Conservation (phyloP, 768 basidiomycete species). For the Xerocomus spinulosus region DNA sequence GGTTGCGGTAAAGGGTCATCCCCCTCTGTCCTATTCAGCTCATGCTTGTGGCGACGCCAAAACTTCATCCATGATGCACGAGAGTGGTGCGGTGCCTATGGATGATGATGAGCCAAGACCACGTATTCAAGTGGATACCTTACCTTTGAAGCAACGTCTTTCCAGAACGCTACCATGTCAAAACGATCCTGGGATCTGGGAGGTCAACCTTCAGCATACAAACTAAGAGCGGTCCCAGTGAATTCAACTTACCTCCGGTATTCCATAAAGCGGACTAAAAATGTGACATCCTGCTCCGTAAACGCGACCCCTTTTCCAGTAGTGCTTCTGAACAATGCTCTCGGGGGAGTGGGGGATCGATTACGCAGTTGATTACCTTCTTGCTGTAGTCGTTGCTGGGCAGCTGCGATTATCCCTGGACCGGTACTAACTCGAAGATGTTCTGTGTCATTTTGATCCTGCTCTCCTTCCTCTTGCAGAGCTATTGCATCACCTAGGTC, state of each 20-base stretch:
- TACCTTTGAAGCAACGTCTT: conserved; percentile 68
- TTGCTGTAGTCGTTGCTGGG: conserved; percentile 38
- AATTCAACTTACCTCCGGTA: conserved; percentile 57
- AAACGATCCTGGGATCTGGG: conserved; percentile 52
- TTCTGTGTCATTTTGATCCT: conserved; percentile 41
- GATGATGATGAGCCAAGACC: conserved; percentile 4
- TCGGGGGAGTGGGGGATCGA: conserved; percentile 77
- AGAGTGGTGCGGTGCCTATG: conserved; percentile 82
- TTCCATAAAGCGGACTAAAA: conserved; percentile 71
- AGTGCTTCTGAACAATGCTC: conserved; percentile 75
- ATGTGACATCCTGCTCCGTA: conserved; percentile 76
- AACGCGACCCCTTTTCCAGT: conserved; percentile 90
- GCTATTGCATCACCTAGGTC: conserved; percentile 49
- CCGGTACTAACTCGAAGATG: conserved; percentile 34
- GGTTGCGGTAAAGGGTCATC: conserved; percentile 70
- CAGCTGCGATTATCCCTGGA: conserved; percentile 44
- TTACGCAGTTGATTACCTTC: conserved; percentile 41
- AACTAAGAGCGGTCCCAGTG: not conserved
- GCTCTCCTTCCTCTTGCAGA: conserved; percentile 40
- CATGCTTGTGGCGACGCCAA: conserved; percentile 85
- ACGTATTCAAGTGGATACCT: conserved; percentile 8
- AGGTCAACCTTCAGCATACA: not conserved
- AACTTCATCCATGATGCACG: conserved; percentile 94
- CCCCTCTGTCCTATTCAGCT: conserved; percentile 59
- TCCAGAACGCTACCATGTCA: conserved; percentile 79